These are phyloP conservation scores for Colletotrichum simmondsii DNA, from an alignment of 2,329 filamentous ascomycete species.

Conservation along the genomic window DNA sequence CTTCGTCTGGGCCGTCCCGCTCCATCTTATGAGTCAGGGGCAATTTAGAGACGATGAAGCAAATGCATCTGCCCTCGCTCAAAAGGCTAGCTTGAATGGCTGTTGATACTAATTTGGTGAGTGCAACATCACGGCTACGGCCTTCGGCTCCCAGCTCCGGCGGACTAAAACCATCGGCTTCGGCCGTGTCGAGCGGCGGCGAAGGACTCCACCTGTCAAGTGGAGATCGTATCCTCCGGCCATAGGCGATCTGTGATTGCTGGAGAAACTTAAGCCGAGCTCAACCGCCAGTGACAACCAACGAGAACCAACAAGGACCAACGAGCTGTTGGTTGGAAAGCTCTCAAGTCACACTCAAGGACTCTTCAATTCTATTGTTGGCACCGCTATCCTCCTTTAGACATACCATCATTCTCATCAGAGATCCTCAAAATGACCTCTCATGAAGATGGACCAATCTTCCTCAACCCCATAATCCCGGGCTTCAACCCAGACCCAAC, in stretches of 20 bases:
- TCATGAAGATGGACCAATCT: slow-evolving; percentile 35
- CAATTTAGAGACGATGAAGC: not conserved
- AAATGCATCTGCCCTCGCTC: not conserved
- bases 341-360: not conserved
- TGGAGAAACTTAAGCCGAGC: slow-evolving; percentile 28
- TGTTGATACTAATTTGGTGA: not conserved
- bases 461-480: slow-evolving; percentile 64
- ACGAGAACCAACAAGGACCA: not conserved
- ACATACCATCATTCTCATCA: not conserved
- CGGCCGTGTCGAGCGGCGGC: not conserved
- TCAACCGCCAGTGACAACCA: not conserved
- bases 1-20: not conserved
- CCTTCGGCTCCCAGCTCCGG: not conserved
- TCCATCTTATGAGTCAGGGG: not conserved
- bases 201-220: not conserved
- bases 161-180: not conserved
- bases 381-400: not conserved
- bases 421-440: not conserved
- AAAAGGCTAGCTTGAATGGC: not conserved
- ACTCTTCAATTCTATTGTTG: not conserved
- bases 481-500: slow-evolving; percentile 74
- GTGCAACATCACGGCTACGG: too few species aligned
- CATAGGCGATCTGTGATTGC: slow-evolving; percentile 26
- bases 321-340: not conserved
- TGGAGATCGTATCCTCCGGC: not conserved